Evolutionary conservation across 139 green algal species (phyloP), one percentile per base, ranked within the genome.

Genomic region (Mychonastes homosphaera): DNA sequence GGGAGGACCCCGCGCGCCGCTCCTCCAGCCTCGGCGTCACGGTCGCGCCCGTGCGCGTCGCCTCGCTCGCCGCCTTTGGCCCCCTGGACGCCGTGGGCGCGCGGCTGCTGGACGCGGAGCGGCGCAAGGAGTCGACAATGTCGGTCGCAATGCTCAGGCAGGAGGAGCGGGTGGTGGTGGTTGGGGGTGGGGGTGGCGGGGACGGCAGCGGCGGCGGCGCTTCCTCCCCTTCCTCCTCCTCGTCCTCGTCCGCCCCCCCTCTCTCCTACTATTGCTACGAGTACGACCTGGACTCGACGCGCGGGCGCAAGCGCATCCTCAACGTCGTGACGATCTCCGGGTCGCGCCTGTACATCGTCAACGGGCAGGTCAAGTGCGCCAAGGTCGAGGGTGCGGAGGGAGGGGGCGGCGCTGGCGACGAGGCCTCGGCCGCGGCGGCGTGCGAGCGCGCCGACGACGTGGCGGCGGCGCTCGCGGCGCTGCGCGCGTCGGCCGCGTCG

Each of bases 241-340:
- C 18, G 48, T 40, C 12, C 24, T 15, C n/a, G n/a, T n/a, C n/a
- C n/a, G n/a, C n/a, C n/a, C n/a, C n/a, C n/a, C n/a, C n/a, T n/a
- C n/a, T n/a, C n/a, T n/a, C n/a, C n/a, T n/a, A n/a, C 29, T 86
- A 85, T 50, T 63, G 78, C 13, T 87, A 81, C 30, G 72, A 85
- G 69, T 92, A 92, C 46, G 75, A 86, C n/a, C 69, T 94, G 36
- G 72, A 86, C 63, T 83, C 57, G 58, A 94, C 84, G 0, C 69
- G 84, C 0, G 85, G 85, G 0, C 58, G 57, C 8, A 94, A 94
- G 67, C 69, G 77, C 21, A 82, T 92, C 21, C 44, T 89, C 28
- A 84, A 82, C 47, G 82, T 76, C 4, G 78, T 85, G 15, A 79
- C 71, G 4, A 80, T 90, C 35, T 74, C 49, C 16, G 50, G 51